Evolutionary conservation across 495 filamentous ascomycete species (phyloP).

Genomic region (Lophiotrema nucula): DNA sequence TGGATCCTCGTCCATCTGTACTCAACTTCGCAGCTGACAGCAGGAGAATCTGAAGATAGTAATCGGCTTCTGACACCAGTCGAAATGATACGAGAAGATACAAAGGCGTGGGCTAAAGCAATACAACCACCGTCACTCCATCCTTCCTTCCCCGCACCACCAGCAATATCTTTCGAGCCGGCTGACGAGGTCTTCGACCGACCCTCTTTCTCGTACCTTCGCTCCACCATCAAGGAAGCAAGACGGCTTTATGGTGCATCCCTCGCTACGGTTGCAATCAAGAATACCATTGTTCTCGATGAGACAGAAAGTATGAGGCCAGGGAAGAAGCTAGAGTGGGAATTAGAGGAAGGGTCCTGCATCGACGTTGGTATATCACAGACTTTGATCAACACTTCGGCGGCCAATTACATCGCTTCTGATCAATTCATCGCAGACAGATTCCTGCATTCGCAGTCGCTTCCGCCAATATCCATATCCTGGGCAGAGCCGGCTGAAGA

Average conservation of each 20-base stretch:
- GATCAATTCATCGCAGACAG: constrained; percentile 17
- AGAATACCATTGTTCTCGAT: constrained; percentile 4
- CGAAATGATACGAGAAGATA: constrained; percentile 54
- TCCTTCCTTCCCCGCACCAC: constrained; percentile 55
- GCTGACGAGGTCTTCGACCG: constrained; percentile 37
- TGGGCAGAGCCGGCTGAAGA: background rate
- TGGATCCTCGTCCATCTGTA: constrained; percentile 59
- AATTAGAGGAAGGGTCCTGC: constrained; percentile 14
- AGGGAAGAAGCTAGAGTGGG: background rate
- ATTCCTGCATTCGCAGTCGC: constrained; percentile 9
- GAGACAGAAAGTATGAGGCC: constrained; percentile 1
- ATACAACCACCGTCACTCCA: constrained; percentile 49
- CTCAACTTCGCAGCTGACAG: constrained; percentile 15
- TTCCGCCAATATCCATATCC: background rate
- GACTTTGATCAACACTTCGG: constrained; percentile 23
- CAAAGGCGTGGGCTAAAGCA: constrained; percentile 48
- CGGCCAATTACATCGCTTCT: constrained; percentile 12
- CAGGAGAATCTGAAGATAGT: background rate
- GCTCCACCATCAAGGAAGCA: constrained; percentile 22
- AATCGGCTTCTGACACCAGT: constrained; percentile 29
- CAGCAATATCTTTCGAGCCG: constrained; percentile 8
- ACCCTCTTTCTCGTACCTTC: constrained; percentile 42
- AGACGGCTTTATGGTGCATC: constrained; percentile 18
- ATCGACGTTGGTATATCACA: constrained; percentile 24
- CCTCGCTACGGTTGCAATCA: constrained; percentile 1